phyloP scores from a whole-genome alignment of 2,329 filamentous ascomycete species.

The Hymenotorrendiella dingleyae region DNA sequence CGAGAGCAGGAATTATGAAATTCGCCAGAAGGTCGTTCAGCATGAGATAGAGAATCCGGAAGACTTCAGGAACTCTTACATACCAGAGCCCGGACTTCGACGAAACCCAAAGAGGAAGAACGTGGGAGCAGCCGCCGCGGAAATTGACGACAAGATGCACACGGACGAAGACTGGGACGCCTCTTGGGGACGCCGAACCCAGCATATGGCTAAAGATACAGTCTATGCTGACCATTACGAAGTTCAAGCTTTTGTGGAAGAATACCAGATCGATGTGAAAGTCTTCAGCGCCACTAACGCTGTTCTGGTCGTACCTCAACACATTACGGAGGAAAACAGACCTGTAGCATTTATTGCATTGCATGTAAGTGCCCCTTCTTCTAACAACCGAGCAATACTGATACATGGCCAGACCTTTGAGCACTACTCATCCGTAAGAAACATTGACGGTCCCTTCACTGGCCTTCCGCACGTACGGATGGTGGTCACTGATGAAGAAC shows the following conservation, averaged over 20 bases:
- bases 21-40: slow-evolving; percentile 52
- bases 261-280: slow-evolving; percentile 55
- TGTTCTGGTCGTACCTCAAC: slow-evolving; percentile 42
- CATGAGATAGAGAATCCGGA: slow-evolving; percentile 55
- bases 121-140: slow-evolving; percentile 40
- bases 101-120: slow-evolving; percentile 50
- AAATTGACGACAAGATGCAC: slow-evolving; percentile 39
- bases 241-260: slow-evolving; percentile 58
- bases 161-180: slow-evolving; percentile 46
- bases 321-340: slow-evolving; percentile 29
- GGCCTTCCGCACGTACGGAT: slow-evolving; percentile 44
- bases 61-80: too few species aligned
- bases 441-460: slow-evolving; percentile 50
- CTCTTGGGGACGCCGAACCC: slow-evolving; percentile 49
- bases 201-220: slow-evolving; percentile 52
- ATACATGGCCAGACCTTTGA: slow-evolving; percentile 45
- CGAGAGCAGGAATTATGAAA: slow-evolving; percentile 49
- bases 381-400: slow-evolving; percentile 3
- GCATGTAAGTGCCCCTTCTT: slow-evolving; percentile 42
- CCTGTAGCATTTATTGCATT: slow-evolving; percentile 52
- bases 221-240: slow-evolving; percentile 64
- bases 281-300: slow-evolving; percentile 49
- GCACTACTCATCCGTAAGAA: slow-evolving; percentile 62
- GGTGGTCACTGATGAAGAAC: slow-evolving; percentile 13
- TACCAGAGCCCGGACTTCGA: slow-evolving; percentile 48